Evolutionary conservation across 495 filamentous ascomycete genomes (phyloP).

Genomic region (Amorphotheca resinae): DNA sequence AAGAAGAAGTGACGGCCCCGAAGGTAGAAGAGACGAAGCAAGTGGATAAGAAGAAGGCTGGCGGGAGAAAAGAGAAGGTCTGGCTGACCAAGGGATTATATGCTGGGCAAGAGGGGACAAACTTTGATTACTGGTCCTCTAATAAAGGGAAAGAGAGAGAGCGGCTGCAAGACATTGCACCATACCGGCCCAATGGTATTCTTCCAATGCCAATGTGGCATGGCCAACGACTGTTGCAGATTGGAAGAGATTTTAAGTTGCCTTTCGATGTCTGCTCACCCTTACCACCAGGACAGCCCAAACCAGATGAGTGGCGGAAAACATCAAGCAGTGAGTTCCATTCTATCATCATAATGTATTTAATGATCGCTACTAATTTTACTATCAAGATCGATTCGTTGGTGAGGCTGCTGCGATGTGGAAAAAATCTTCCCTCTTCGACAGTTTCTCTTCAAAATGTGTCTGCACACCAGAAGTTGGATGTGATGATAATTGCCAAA

Average conservation of each 20-base stretch:
- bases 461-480: constrained; percentile 65
- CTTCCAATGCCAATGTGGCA: constrained; percentile 60
- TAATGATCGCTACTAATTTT: constrained; percentile 1
- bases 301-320: constrained; percentile 81
- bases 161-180: constrained; percentile 36
- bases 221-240: constrained; percentile 26
- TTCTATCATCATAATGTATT: constrained; percentile 8
- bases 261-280: constrained; percentile 86
- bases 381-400: constrained; percentile 65
- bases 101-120: constrained; percentile 57
- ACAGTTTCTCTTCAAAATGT: constrained; percentile 62
- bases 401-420: constrained; percentile 78
- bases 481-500: constrained; percentile 83
- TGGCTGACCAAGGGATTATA: constrained; percentile 82
- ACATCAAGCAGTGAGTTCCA: constrained; percentile 67
- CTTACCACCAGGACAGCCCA: constrained; percentile 71
- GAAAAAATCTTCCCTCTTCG: constrained; percentile 64
- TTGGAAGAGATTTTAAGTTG: constrained; percentile 65
- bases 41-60: constrained; percentile 26
- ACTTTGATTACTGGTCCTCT: constrained; percentile 42
- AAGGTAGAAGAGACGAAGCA: constrained; percentile 27
- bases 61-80: constrained; percentile 43
- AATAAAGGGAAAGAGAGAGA: constrained; percentile 51
- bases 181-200: constrained; percentile 23
- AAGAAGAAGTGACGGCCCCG: constrained; percentile 23